Evolutionary conservation across 148 eudicot species (phyloP).

Genomic region (Polygonum maritimum): DNA sequence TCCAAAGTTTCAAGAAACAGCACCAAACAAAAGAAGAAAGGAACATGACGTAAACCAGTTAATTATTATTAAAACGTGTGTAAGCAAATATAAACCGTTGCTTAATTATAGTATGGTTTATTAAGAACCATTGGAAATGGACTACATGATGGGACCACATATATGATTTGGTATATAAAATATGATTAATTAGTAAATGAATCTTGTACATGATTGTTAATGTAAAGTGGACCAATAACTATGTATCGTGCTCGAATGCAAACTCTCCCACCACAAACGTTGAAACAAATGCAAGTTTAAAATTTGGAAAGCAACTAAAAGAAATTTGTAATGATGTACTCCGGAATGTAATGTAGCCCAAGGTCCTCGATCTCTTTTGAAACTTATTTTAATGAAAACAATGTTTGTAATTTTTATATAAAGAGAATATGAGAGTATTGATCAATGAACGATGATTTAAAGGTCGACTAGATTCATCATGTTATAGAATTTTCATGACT

Average conservation of each 20-base stretch:
- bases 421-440: no score
- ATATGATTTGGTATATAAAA: not conserved
- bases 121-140: not conserved
- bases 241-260: no score
- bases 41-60: not conserved
- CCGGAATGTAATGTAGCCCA: no score
- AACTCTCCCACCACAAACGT: no score
- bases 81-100: slow-evolving; percentile 9
- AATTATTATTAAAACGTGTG: not conserved
- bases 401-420: no score
- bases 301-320: not conserved
- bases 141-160: not conserved
- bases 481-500: not conserved
- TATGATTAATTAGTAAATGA: not conserved
- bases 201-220: not conserved
- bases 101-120: slow-evolving; percentile 6
- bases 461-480: not conserved
- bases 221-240: no score
- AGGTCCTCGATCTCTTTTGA: not conserved
- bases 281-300: not conserved
- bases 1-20: not conserved
- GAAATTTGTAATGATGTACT: no score
- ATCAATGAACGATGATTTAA: not conserved
- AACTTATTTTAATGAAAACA: not conserved
- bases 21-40: not conserved